Conservation (phyloP, 1,284 basidiomycete species). For the Bjerkandera adusta region DNA sequence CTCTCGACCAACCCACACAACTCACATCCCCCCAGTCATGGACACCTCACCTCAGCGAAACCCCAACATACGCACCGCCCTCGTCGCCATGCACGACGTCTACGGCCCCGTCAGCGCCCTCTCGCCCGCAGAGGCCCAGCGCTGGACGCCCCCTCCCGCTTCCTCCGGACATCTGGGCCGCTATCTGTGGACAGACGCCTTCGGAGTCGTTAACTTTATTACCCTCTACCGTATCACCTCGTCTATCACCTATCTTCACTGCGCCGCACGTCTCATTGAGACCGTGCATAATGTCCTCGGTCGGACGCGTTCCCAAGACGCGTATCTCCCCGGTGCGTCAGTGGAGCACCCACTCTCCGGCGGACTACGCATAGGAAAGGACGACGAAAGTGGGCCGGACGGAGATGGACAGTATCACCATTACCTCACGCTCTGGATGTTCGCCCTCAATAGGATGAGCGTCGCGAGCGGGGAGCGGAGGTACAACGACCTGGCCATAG, state of each 20-base stretch:
- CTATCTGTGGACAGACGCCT: constrained; percentile 30
- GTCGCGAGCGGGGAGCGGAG: constrained; percentile 19
- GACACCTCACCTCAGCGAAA: too few species aligned
- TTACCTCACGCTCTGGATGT: constrained; percentile 32
- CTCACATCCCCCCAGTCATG: too few species aligned
- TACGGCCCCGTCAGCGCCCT: constrained; percentile 20
- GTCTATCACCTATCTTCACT: constrained; percentile 18
- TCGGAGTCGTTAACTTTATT: constrained; percentile 26
- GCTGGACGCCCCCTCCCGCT: constrained; percentile 21
- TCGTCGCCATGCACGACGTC: constrained; percentile 19
- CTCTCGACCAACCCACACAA: too few species aligned
- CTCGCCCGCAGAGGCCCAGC: constrained; percentile 13
- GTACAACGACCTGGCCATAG: constrained; percentile 27
- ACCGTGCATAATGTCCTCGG: constrained; percentile 22
- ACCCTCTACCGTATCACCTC: constrained; percentile 19
- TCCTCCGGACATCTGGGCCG: constrained; percentile 23
- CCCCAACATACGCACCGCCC: not conserved
- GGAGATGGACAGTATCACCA: constrained; percentile 29
- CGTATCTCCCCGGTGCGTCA: constrained; percentile 23
- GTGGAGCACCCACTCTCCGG: constrained; percentile 24
- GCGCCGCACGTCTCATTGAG: constrained; percentile 20
- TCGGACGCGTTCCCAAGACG: constrained; percentile 21
- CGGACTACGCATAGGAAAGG: constrained; percentile 29
- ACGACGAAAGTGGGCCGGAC: constrained; percentile 23
- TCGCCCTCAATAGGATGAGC: constrained; percentile 29